phyloP scores from a whole-genome alignment of 768 basidiomycete genomes.

The Termitomyces sp. region DNA sequence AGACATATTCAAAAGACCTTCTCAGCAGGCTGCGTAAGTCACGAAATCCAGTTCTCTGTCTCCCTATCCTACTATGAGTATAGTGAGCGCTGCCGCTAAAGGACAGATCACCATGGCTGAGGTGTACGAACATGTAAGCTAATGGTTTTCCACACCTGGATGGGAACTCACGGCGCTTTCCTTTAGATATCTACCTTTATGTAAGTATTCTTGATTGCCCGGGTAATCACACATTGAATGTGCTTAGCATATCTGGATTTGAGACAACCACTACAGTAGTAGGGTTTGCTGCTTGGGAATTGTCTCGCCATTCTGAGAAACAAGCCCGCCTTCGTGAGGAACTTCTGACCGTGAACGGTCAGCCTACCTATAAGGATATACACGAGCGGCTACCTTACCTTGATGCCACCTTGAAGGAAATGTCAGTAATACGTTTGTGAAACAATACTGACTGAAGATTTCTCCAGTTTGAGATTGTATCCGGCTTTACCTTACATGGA shows the following conservation, averaged over 20 bases:
- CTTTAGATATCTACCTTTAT: background rate
- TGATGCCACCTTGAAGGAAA: background rate
- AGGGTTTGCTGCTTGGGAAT: background rate
- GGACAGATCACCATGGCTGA: background rate
- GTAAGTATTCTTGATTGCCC: background rate
- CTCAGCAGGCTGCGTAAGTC: background rate
- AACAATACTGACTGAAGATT: background rate
- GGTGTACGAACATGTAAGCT: background rate
- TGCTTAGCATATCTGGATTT: background rate
- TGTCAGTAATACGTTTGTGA: background rate
- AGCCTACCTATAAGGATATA: background rate
- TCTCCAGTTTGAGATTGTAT: background rate
- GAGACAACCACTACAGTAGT: background rate
- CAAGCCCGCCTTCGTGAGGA: background rate
- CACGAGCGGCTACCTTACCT: background rate
- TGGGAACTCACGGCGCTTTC: background rate
- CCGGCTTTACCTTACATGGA: background rate
- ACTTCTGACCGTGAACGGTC: background rate
- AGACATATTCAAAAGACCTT: background rate
- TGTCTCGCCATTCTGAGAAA: background rate
- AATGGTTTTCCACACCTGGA: background rate
- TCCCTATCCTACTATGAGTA: background rate
- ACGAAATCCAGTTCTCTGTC: background rate
- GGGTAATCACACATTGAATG: background rate
- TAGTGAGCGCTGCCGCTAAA: background rate